phyloP scores from a whole-genome alignment of 2,329 filamentous ascomycete genomes.

The Xylariomycetidae sp. region DNA sequence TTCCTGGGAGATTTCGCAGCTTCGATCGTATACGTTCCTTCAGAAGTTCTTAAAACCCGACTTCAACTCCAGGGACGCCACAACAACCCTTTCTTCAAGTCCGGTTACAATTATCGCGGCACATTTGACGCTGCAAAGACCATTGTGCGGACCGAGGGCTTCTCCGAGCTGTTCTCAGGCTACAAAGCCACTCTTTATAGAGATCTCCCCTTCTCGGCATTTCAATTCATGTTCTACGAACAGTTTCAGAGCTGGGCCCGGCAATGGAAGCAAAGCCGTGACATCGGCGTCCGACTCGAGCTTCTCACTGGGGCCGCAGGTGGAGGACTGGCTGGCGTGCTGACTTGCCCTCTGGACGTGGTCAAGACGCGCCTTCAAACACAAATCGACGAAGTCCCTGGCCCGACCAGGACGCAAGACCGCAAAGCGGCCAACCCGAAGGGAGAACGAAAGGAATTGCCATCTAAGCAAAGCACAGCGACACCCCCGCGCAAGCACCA shows the following conservation, averaged over 20 bases:
- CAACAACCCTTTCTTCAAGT: constrained; percentile 90
- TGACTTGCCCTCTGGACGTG: constrained; percentile 94
- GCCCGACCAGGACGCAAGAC: constrained; percentile 19
- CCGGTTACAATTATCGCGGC: constrained; percentile 91
- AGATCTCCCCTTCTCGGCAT: constrained; percentile 88
- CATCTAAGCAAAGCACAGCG: constrained; percentile 19
- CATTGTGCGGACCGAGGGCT: constrained; percentile 76
- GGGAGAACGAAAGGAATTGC: constrained; percentile 15
- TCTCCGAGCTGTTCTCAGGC: constrained; percentile 85
- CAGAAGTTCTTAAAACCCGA: constrained; percentile 95
- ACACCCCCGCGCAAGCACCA: constrained; percentile 38
- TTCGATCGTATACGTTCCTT: constrained; percentile 90
- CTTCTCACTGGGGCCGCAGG: constrained; percentile 84
- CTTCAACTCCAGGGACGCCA: constrained; percentile 89
- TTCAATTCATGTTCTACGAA: constrained; percentile 98
- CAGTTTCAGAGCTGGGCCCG: constrained; percentile 81
- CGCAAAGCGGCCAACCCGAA: constrained; percentile 18
- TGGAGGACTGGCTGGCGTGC: constrained; percentile 85
- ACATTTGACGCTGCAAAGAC: constrained; percentile 80
- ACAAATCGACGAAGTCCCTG: constrained; percentile 54
- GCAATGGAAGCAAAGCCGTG: constrained; percentile 68
- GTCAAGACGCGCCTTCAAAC: constrained; percentile 97
- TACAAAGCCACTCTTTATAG: constrained; percentile 94
- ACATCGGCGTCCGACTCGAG: constrained; percentile 81
- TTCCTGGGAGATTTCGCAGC: constrained; percentile 89